Conservation (phyloP, 2,329 filamentous ascomycete species). For the Trichoderma oligosporum region DNA sequence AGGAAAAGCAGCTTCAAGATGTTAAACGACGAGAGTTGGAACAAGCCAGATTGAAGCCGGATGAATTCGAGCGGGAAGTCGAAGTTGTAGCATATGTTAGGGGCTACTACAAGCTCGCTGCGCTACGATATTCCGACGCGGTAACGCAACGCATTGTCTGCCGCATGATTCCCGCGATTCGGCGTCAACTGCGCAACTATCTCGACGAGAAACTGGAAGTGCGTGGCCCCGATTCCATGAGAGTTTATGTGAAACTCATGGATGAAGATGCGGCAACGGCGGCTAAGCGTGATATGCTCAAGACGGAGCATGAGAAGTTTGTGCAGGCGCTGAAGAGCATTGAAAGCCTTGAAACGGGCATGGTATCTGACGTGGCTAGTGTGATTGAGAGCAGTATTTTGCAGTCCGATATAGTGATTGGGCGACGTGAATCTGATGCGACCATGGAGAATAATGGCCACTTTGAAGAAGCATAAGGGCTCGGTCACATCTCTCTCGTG, state of each 20-base stretch:
- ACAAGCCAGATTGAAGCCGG: conserved; percentile 48
- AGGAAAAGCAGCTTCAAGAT: conserved; percentile 47
- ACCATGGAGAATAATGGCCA: conserved; percentile 14
- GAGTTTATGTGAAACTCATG: conserved; percentile 44
- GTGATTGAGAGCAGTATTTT: background rate
- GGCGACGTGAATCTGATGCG: conserved; percentile 10
- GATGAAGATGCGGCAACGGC: conserved; percentile 47
- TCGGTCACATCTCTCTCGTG: too few relatives aligned
- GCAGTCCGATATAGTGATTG: background rate
- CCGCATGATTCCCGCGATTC: conserved; percentile 46
- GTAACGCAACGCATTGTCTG: conserved; percentile 47
- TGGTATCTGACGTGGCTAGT: conserved; percentile 14
- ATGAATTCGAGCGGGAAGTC: conserved; percentile 58
- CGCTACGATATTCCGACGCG: conserved; percentile 59
- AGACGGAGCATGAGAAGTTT: conserved; percentile 45
- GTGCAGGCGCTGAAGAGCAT: conserved; percentile 46
- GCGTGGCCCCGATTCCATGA: conserved; percentile 27
- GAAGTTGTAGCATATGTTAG: conserved; percentile 59
- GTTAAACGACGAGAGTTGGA: conserved; percentile 41
- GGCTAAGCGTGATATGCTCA: conserved; percentile 38
- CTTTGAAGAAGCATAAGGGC: background rate
- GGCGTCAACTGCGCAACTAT: conserved; percentile 38
- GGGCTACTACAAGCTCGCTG: conserved; percentile 67
- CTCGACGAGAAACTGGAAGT: conserved; percentile 45
- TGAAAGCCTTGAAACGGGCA: conserved; percentile 39